These are phyloP conservation scores for Yamadazyma sp. DNA, from an alignment of 805 yeast genomes.

Conservation along the genomic window DNA sequence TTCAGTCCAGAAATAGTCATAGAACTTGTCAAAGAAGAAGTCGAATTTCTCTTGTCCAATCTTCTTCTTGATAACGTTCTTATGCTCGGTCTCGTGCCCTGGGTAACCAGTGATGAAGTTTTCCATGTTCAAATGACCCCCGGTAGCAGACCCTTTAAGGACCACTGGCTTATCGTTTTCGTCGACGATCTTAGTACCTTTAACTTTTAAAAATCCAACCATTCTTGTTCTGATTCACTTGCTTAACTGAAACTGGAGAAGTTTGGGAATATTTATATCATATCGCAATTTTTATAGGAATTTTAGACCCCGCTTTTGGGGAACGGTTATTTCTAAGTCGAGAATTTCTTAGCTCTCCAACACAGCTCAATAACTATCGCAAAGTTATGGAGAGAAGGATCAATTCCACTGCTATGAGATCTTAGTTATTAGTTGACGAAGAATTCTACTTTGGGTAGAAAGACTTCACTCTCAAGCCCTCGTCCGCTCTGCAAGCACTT, in stretches of 20 bases:
- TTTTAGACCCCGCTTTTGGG: constrained; percentile 6
- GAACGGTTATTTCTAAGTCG: no score
- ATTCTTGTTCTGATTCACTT: no score
- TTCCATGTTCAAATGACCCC: constrained; percentile 56
- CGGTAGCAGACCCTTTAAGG: constrained; percentile 49
- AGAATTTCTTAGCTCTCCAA: neutral
- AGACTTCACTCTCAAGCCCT: no score
- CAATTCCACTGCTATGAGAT: no score
- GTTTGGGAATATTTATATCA: constrained; percentile 2
- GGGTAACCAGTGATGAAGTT: constrained; percentile 57
- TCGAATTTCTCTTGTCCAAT: constrained; percentile 50
- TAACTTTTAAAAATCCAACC: constrained; percentile 31
- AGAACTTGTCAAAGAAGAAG: constrained; percentile 51
- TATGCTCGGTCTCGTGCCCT: constrained; percentile 54
- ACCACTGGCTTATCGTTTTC: constrained; percentile 37
- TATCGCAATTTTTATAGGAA: constrained; percentile 7
- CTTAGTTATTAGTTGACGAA: no score
- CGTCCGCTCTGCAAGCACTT: no score
- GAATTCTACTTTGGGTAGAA: no score
- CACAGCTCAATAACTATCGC: no score
- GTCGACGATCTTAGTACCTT: constrained; percentile 51
- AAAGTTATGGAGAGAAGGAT: no score
- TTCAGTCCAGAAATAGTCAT: constrained; percentile 55
- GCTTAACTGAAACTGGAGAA: constrained; percentile 3
- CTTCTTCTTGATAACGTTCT: constrained; percentile 34